Base-by-base conservation (phyloP, 768 basidiomycete species). In the Agaricus blazei region DNA sequence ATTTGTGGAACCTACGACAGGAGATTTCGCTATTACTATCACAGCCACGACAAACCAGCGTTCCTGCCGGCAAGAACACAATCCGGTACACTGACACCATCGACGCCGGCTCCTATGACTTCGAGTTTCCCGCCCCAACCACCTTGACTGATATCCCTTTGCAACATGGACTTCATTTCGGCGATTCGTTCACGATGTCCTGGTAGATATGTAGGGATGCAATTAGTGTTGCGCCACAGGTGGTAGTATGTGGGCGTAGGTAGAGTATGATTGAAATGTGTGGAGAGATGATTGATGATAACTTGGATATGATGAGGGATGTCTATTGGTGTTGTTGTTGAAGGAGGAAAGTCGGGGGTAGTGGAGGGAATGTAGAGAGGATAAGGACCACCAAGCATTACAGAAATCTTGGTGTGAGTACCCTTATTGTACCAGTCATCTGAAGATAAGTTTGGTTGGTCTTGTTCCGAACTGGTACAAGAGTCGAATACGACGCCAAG, bases 401-500 rank as follows among this genome's bases (percentile, higher is more conserved):
- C 79, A 0, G 95, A 94, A 60, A 95, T 65, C 66, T 96, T 97
- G 27, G 87, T 85, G 58, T 86, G 73, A 15, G 70, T 56, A 7
- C 63, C 63, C 3, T 64, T 62, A 1, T 64, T 60, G 34, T 68
- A 69, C 41, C 61, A 66, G 42, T 65, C 61, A 6, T 56, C 19
- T 9, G 54, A 51, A 9, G 54, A 31, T 23, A 12, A 41, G 4
- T 44, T 44, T 9, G 68, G 63, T 2, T 37, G 56, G 31, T 71
- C 77, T 59, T 93, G 86, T 4, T 70, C 76, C 0, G 81, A 73
- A 40, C 93, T 75, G 7, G 88, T 79, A 50, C 83, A 86, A 0
- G 90, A 90, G 67, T 98, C 96, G 70, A 98, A 98, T 9, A 98
- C 85, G 29, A 87, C 85, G 11, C 96, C 96, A 0, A 98, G 78